phyloP scores from a whole-genome alignment of 352 stramenopile genomes.

The Phytophthora idaei region DNA sequence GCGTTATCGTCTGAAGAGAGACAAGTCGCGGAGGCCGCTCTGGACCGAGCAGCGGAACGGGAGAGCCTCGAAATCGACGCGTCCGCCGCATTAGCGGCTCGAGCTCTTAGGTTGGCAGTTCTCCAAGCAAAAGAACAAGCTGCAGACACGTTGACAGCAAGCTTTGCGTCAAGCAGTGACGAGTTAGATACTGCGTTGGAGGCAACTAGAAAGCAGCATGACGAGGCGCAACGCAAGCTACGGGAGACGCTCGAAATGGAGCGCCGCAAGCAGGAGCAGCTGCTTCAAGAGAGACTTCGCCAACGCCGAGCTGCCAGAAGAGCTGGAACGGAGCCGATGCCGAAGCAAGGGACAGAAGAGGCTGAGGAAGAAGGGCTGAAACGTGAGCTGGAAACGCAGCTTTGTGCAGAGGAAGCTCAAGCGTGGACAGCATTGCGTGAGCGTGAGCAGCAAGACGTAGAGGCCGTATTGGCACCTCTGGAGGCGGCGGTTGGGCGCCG shows the following conservation, averaged over 20 bases:
- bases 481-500: constrained; percentile 14
- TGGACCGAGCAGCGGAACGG: constrained; percentile 31
- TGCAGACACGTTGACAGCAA: constrained; percentile 20
- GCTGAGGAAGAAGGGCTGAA: constrained; percentile 22
- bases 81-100: constrained; percentile 14
- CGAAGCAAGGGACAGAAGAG: constrained; percentile 18
- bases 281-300: constrained; percentile 33
- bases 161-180: constrained; percentile 14
- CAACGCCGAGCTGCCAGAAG: constrained; percentile 28
- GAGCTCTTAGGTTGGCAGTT: constrained; percentile 21
- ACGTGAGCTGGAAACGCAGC: constrained; percentile 13
- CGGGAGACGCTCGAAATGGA: constrained; percentile 30
- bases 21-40: constrained; percentile 6
- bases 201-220: constrained; percentile 23
- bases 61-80: constrained; percentile 24
- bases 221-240: constrained; percentile 23
- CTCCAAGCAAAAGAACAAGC: constrained; percentile 16
- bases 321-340: constrained; percentile 5
- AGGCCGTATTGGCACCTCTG: constrained; percentile 21
- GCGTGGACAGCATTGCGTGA: constrained; percentile 18
- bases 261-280: constrained; percentile 35
- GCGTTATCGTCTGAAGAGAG: constrained; percentile 16
- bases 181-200: constrained; percentile 31
- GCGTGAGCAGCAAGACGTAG: constrained; percentile 21
- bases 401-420: constrained; percentile 19